Conservation (phyloP, 2,329 filamentous ascomycete genomes). For the Pseudocercospora crystallina region DNA sequence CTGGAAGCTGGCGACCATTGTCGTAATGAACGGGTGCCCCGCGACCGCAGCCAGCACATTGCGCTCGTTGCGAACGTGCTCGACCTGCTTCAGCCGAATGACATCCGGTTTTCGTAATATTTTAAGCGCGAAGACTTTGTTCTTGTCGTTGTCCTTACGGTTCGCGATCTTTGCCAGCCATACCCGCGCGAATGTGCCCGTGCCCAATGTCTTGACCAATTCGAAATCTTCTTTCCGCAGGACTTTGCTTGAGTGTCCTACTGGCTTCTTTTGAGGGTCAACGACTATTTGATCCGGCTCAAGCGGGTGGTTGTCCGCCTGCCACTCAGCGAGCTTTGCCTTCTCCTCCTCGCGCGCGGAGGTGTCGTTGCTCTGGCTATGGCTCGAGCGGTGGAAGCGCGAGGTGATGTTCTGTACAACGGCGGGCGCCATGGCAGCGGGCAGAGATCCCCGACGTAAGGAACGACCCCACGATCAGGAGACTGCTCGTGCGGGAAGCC, state of each 20-base stretch:
- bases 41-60: conserved; percentile 74
- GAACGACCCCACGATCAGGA: too few relatives aligned
- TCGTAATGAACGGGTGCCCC: conserved; percentile 81
- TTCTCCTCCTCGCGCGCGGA: conserved; percentile 48
- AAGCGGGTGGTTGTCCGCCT: conserved; percentile 45
- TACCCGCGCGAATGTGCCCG: conserved; percentile 76
- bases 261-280: conserved; percentile 45
- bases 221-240: conserved; percentile 63
- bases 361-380: conserved; percentile 28
- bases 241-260: conserved; percentile 49
- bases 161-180: conserved; percentile 70
- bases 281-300: conserved; percentile 44
- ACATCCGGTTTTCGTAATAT: conserved; percentile 69
- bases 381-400: conserved; percentile 37
- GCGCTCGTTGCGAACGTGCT: conserved; percentile 82
- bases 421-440: conserved; percentile 32
- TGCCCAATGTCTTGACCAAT: conserved; percentile 73
- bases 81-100: conserved; percentile 80
- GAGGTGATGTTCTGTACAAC: conserved; percentile 36
- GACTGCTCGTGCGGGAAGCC: too few relatives aligned
- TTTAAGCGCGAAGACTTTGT: conserved; percentile 77
- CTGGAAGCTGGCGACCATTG: conserved; percentile 74
- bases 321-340: conserved; percentile 47
- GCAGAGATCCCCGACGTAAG: neutral
- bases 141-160: conserved; percentile 33